Evolutionary conservation across 106 monocot species (phyloP).

Genomic region (Dendrobium catenatum): DNA sequence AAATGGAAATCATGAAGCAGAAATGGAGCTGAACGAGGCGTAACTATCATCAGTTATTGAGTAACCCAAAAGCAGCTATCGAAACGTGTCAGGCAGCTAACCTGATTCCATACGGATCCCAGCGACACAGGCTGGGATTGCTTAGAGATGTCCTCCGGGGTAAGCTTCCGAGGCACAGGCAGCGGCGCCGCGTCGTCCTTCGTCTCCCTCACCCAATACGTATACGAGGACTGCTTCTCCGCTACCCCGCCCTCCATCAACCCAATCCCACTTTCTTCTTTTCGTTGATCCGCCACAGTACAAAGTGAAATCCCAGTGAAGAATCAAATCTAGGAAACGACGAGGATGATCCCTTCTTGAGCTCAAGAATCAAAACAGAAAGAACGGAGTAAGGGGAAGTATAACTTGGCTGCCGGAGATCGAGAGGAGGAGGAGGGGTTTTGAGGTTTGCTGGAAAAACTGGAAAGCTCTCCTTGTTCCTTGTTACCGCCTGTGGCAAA

Average conservation of each 20-base stretch:
- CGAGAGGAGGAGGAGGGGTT: background rate
- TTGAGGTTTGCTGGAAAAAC: background rate
- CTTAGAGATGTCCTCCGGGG: constrained; percentile 49
- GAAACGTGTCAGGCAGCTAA: background rate
- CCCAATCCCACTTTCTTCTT: constrained; percentile 8
- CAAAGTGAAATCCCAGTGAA: background rate
- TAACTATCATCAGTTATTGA: too few relatives aligned
- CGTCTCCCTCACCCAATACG: constrained; percentile 83
- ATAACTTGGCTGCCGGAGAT: background rate
- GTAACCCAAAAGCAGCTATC: background rate
- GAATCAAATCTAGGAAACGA: background rate
- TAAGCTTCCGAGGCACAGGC: constrained; percentile 75
- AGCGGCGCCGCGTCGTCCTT: constrained; percentile 72
- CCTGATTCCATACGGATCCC: constrained; percentile 99
- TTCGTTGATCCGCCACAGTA: background rate
- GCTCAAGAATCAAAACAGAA: background rate
- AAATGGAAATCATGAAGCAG: too few relatives aligned
- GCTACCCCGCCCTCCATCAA: constrained; percentile 20
- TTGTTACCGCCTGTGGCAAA: background rate
- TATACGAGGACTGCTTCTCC: constrained; percentile 66
- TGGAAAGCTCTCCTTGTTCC: background rate
- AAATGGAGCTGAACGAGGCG: too few relatives aligned
- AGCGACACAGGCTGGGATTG: constrained; percentile 27
- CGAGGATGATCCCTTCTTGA: background rate
- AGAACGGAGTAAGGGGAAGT: background rate